A percentile compares a stretch with the other conserved stretches of the same genome.
Conservation (phyloP, 306 rosid species). For the Glycine tomentella region DNA sequence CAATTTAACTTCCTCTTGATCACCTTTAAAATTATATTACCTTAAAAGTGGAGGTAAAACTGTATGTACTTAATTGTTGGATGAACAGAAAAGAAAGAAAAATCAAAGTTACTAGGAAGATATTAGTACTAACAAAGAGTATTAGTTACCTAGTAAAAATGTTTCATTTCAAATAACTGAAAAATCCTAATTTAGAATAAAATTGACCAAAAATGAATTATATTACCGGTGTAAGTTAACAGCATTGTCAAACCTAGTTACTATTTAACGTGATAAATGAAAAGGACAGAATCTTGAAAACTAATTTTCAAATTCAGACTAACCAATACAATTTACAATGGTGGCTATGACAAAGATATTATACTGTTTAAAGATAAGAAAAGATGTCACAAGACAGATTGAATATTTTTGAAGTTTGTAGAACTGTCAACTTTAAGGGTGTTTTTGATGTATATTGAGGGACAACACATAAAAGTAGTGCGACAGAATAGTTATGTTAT, state of each 20-base stretch:
- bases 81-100: background rate
- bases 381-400: background rate
- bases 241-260: background rate
- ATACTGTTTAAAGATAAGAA: constrained; percentile 1
- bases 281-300: background rate
- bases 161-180: background rate
- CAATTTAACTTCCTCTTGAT: constrained; percentile 12
- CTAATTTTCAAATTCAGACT: constrained; percentile 18
- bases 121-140: background rate
- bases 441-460: background rate
- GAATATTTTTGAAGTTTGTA: background rate
- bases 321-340: background rate
- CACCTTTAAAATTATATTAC: background rate
- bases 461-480: background rate
- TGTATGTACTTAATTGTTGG: background rate
- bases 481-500: background rate
- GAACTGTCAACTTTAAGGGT: background rate
- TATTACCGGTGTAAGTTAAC: background rate
- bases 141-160: background rate
- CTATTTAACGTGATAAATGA: background rate
- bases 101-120: background rate
- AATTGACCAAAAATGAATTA: background rate
- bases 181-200: background rate
- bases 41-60: background rate
- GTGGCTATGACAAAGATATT: background rate